Percentiles rank a stretch among this genome's conserved stretches.
phyloP scores from a whole-genome alignment of 2,329 filamentous ascomycete genomes.

The Monilinia fructigena region DNA sequence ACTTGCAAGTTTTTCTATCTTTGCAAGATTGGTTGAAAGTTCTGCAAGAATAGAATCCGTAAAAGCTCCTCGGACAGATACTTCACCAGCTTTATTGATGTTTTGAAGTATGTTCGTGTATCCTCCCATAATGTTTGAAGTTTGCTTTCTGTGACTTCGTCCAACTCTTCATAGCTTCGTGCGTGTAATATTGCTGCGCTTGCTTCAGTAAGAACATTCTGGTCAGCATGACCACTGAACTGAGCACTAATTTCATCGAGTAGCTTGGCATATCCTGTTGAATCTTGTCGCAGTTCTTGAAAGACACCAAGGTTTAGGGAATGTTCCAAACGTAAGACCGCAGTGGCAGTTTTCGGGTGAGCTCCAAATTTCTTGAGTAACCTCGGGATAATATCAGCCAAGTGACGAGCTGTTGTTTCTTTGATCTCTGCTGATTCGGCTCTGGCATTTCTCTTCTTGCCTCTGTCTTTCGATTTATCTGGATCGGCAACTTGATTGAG shows the following conservation, averaged over 20 bases:
- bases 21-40: constrained; percentile 70
- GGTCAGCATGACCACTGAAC: constrained; percentile 88
- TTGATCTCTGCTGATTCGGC: constrained; percentile 66
- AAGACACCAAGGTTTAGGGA: constrained; percentile 85
- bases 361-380: constrained; percentile 92
- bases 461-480: constrained; percentile 57
- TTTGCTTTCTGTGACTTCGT: constrained; percentile 80
- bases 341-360: constrained; percentile 79
- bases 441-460: constrained; percentile 51
- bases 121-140: constrained; percentile 85
- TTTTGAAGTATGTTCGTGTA: constrained; percentile 67
- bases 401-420: constrained; percentile 73
- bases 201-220: constrained; percentile 80
- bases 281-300: constrained; percentile 82
- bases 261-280: constrained; percentile 73
- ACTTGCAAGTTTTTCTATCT: constrained; percentile 76
- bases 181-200: constrained; percentile 80
- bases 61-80: constrained; percentile 70
- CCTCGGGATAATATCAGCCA: constrained; percentile 77
- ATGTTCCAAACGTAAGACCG: constrained; percentile 82
- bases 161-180: constrained; percentile 80
- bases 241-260: constrained; percentile 92
- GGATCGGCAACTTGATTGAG: constrained; percentile 66
- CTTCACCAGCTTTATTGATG: constrained; percentile 64
- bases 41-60: constrained; percentile 63